These are phyloP conservation scores for Alternaria panax DNA, from an alignment of 2,329 filamentous ascomycete species.

Conservation along the genomic window DNA sequence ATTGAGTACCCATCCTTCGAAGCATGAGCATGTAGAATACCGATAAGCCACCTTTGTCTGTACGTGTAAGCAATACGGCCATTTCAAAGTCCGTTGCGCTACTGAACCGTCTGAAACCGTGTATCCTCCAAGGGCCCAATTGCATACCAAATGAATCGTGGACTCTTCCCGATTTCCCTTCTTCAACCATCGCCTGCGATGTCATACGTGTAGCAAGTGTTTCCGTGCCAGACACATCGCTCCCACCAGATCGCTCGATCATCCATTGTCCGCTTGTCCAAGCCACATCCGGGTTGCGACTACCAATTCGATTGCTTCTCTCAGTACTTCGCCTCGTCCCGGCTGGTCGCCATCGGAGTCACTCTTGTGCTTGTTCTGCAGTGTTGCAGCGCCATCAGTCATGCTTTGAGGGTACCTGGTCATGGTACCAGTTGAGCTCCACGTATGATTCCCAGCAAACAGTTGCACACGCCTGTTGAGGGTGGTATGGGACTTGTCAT, in stretches of 20 bases:
- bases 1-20: conserved; percentile 39
- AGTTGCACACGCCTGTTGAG: conserved; percentile 66
- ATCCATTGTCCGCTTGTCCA: conserved; percentile 83
- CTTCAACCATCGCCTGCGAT: conserved; percentile 30
- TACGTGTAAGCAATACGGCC: conserved; percentile 70
- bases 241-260: conserved; percentile 74
- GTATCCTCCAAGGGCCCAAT: conserved; percentile 67
- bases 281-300: conserved; percentile 58
- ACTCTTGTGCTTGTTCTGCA: conserved; percentile 30
- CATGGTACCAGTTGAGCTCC: conserved; percentile 65
- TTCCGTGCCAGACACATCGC: conserved; percentile 73
- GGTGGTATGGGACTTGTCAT: conserved; percentile 60
- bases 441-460: conserved; percentile 66
- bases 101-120: conserved; percentile 77
- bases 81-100: conserved; percentile 71
- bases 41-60: conserved; percentile 60
- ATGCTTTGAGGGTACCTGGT: conserved; percentile 72
- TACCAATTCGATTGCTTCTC: conserved; percentile 63
- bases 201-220: conserved; percentile 59
- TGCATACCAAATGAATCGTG: conserved; percentile 43
- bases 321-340: conserved; percentile 54
- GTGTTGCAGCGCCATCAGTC: conserved; percentile 64
- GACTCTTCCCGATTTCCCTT: conserved; percentile 30
- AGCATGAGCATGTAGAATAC: conserved; percentile 72
- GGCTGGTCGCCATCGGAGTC: conserved; percentile 37